These are phyloP conservation scores for Fraxinus sp. DNA, from an alignment of 305 asterid genomes.

Conservation along the genomic window DNA sequence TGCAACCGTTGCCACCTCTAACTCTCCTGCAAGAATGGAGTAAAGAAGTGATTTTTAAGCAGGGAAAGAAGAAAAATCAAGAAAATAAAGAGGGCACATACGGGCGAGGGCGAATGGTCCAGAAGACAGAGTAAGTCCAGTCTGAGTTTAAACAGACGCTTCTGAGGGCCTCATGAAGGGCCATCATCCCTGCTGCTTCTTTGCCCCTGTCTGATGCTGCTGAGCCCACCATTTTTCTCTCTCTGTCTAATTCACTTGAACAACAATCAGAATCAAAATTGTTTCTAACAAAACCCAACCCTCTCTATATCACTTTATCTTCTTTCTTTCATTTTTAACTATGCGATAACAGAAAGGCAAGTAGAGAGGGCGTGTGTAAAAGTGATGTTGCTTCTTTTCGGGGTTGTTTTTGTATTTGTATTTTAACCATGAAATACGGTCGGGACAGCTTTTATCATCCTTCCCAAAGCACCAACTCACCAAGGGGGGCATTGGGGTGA, in stretches of 20 bases:
- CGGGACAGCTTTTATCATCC: not conserved
- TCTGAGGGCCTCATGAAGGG: constrained; percentile 99
- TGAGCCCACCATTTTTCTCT: constrained; percentile 86
- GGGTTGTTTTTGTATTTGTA: not conserved
- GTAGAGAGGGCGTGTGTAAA: not conserved
- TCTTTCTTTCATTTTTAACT: constrained; percentile 5
- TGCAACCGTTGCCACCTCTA: constrained; percentile 97
- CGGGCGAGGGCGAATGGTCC: constrained; percentile 99
- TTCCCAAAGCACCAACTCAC: not conserved
- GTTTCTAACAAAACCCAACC: not conserved
- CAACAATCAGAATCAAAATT: not conserved
- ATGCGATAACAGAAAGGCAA: not conserved
- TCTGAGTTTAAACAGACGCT: constrained; percentile 93
- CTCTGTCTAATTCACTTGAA: constrained; percentile 16
- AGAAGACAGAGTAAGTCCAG: constrained; percentile 99
- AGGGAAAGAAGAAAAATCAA: not conserved
- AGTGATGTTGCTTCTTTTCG: not conserved
- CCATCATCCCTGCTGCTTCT: constrained; percentile 99
- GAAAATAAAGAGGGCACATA: constrained; percentile 24
- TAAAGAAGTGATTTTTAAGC: not conserved
- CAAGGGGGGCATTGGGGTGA: not conserved
- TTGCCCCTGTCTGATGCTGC: constrained; percentile 90
- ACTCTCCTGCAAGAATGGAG: constrained; percentile 64
- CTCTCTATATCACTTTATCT: constrained; percentile 3
- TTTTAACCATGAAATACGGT: not conserved